These are phyloP conservation scores for Stachybotrys chlorohalonatus DNA, from an alignment of 2,329 filamentous ascomycete species.

Conservation along the genomic window DNA sequence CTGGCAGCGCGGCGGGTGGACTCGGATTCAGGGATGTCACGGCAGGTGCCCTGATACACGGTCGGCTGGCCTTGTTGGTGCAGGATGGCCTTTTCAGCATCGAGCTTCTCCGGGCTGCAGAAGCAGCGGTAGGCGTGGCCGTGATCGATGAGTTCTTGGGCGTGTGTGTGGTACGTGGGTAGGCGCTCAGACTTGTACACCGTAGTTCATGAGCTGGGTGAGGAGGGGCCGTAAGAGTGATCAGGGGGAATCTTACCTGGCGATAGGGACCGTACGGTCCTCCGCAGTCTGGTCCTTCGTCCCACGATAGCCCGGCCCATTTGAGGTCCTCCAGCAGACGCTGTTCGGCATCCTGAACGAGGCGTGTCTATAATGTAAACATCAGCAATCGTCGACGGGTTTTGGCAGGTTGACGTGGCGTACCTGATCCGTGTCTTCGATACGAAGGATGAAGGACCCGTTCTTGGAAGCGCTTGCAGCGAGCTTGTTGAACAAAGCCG, in stretches of 20 bases:
- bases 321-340: constrained; percentile 68
- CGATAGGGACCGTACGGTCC: constrained; percentile 79
- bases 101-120: constrained; percentile 65
- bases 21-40: constrained; percentile 54
- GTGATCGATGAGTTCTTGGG: constrained; percentile 55
- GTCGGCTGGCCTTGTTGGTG: constrained; percentile 39
- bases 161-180: constrained; percentile 61
- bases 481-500: constrained; percentile 91
- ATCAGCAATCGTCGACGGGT: not conserved
- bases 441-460: constrained; percentile 80
- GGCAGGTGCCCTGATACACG: constrained; percentile 58
- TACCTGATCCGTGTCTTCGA: constrained; percentile 94
- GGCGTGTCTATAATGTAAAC: constrained; percentile 53
- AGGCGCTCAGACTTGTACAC: constrained; percentile 64
- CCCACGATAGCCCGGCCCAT: constrained; percentile 89
- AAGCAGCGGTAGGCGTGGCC: constrained; percentile 90
- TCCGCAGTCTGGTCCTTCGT: constrained; percentile 81
- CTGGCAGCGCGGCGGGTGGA: constrained; percentile 59
- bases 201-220: not conserved
- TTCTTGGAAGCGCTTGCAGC: constrained; percentile 72
- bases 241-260: constrained; percentile 45
- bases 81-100: constrained; percentile 54
- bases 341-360: constrained; percentile 70
- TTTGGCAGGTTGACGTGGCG: constrained; percentile 9
- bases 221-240: not conserved